Evolutionary conservation across 768 basidiomycete species (phyloP).

Genomic region (Podaxis rugospora): DNA sequence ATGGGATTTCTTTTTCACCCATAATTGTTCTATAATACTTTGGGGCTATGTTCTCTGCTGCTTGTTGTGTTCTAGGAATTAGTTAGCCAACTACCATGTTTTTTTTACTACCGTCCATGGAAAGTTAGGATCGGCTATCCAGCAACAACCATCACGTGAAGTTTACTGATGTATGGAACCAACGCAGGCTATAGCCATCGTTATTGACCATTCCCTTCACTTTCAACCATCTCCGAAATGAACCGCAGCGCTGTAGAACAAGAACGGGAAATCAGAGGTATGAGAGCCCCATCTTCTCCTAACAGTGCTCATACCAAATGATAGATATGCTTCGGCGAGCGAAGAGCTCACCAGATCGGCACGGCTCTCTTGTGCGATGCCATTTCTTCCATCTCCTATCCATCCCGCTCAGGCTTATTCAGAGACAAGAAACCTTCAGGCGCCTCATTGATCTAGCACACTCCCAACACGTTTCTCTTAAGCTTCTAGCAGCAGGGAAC

Average conservation of each 20-base stretch:
- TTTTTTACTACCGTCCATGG: not conserved
- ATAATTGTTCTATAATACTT: not conserved
- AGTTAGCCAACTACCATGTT: not conserved
- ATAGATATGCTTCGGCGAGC: slow-evolving; percentile 42
- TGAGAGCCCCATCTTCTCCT: not conserved
- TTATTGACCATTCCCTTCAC: not conserved
- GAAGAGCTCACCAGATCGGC: slow-evolving; percentile 27
- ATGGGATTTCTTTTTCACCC: not conserved
- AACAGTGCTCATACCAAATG: not conserved
- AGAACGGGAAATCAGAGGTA: slow-evolving; percentile 34
- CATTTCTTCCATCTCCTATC: not conserved
- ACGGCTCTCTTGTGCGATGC: slow-evolving; percentile 3
- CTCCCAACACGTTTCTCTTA: slow-evolving; percentile 40
- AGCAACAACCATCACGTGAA: not conserved
- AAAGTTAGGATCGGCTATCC: not conserved
- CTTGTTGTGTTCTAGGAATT: not conserved
- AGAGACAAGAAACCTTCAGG: slow-evolving; percentile 51
- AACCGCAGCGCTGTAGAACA: slow-evolving; percentile 26
- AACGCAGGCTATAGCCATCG: not conserved
- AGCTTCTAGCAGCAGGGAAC: slow-evolving; percentile 53
- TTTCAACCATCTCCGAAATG: slow-evolving; percentile 14
- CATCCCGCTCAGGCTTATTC: not conserved
- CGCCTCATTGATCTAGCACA: slow-evolving; percentile 53
- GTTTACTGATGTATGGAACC: not conserved
- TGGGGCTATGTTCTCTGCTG: not conserved